phyloP scores from a whole-genome alignment of 2,329 filamentous ascomycete species.

The Exserohilum rostratum region DNA sequence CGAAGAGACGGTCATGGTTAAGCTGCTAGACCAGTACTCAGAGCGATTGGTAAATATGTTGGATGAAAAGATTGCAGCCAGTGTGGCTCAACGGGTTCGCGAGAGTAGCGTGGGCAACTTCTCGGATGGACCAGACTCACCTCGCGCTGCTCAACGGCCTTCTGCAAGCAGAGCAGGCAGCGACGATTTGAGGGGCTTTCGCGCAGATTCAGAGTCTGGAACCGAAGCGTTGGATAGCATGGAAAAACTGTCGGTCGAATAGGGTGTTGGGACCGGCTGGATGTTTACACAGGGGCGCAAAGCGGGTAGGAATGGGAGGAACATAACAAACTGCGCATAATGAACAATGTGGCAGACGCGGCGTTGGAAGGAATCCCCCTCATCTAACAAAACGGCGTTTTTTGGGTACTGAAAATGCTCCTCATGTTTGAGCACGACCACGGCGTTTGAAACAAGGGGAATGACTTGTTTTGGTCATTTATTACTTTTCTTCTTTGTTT shows the following conservation, averaged over 20 bases:
- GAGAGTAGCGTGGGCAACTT: conserved; percentile 42
- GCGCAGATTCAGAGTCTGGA: conserved; percentile 9
- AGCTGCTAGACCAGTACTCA: conserved; percentile 76
- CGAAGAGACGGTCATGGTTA: conserved; percentile 55
- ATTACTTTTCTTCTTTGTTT: conserved; percentile 3
- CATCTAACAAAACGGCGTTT: conserved; percentile 5
- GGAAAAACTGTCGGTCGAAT: conserved; percentile 15
- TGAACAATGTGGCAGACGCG: conserved; percentile 2
- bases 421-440: conserved; percentile 1
- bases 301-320: not conserved
- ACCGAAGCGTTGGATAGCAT: conserved; percentile 16
- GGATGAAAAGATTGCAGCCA: conserved; percentile 68
- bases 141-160: conserved; percentile 12
- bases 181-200: conserved; percentile 1
- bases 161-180: conserved; percentile 13
- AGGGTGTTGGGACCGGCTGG: not conserved
- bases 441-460: conserved; percentile 2
- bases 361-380: conserved; percentile 2
- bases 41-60: conserved; percentile 73
- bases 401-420: conserved; percentile 4
- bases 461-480: conserved; percentile 1
- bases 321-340: not conserved
- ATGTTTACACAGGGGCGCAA: not conserved
- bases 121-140: conserved; percentile 24
- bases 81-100: conserved; percentile 44